Evolutionary conservation across 305 asterid species (phyloP), one percentile per base, ranked within the genome.

Genomic region (Fraxinus greggii): DNA sequence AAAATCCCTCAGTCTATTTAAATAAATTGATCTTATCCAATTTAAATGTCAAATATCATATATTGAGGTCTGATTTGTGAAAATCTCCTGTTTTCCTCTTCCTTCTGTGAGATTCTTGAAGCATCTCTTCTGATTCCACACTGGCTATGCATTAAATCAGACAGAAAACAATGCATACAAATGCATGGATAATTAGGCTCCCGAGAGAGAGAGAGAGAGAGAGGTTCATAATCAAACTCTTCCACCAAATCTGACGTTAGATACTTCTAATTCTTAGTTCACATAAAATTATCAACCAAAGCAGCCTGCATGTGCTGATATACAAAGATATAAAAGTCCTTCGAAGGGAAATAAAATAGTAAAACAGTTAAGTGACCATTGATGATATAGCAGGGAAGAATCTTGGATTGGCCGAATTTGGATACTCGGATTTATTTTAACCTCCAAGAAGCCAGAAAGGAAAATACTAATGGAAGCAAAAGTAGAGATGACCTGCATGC

Each of bases 401-500:
- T 70, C 75, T 17, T 31, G 42, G 42, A 70, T 4, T 29, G 40
- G 23, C 17, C 0, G 75, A 17, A 70, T 70, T 70, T 31, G 24
- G 75, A 31, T 31, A 6, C 75, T 31, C 17, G 23, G 40, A 70
- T 70, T 29, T 70, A 31, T 31, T 70, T 65, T 24, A 65, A 28
- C 38, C 9, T 69, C 32, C 75, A 29, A 29, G 75, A 69, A 69
- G 75, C 40, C 21, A 13, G 38, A 69, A 69, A 31, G 40, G 23
- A 69, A 69, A 31, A 69, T 4, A 28, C 31, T 13, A 31, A 9
- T 24, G 32, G 72, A 63, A 85, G 77, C 31, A 13, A 65, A 85
- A 69, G 56, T 45, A 1, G 82, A 78, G 38, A 40, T 59, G 77
- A 96, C 99, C 97, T 96, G 99, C 99, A 94, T 96, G 82, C 99